Conservation (phyloP, 2,329 filamentous ascomycete species). For the Zarea fungicola region DNA sequence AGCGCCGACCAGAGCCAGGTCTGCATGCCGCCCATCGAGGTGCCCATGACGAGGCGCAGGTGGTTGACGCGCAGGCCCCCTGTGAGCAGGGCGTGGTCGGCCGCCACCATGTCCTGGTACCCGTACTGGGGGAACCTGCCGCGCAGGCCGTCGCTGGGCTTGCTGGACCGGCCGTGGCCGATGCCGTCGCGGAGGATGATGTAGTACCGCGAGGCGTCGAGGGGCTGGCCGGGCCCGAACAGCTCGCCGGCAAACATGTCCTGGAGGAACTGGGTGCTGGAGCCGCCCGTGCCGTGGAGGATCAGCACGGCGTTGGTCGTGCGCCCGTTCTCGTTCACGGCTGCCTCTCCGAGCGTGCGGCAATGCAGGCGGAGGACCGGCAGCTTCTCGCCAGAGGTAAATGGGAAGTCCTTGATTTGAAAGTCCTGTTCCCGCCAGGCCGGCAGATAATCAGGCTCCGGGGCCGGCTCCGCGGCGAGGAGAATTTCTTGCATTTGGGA, state of each 20-base stretch:
- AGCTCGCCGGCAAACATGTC: conserved; percentile 20
- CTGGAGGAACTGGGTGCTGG: conserved; percentile 18
- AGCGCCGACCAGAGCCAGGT: conserved; percentile 19
- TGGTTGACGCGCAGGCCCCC: conserved; percentile 19
- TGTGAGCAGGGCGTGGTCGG: conserved; percentile 21
- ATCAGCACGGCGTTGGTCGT: conserved; percentile 21
- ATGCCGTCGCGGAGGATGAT: conserved; percentile 23
- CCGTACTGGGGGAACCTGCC: conserved; percentile 19
- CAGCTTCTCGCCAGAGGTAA: neutral
- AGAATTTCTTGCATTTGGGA: neutral
- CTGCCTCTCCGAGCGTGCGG: neutral
- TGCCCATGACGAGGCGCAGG: conserved; percentile 20
- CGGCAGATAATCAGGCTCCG: neutral
- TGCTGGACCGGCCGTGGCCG: conserved; percentile 23
- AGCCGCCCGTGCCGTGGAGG: conserved; percentile 21
- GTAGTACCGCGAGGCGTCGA: conserved; percentile 20
- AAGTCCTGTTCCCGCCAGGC: neutral
- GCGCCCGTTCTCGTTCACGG: neutral
- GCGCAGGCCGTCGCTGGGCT: conserved; percentile 20
- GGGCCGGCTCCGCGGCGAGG: neutral
- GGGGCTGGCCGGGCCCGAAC: conserved; percentile 20
- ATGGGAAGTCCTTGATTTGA: neutral
- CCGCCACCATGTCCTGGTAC: conserved; percentile 21
- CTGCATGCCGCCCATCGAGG: conserved; percentile 23
- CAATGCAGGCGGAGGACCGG: neutral